A percentile compares a stretch with the other conserved stretches of the same genome.
These are phyloP conservation scores for Silene noctiflora DNA, from an alignment of 179 eudicot genomes.

Conservation along the genomic window DNA sequence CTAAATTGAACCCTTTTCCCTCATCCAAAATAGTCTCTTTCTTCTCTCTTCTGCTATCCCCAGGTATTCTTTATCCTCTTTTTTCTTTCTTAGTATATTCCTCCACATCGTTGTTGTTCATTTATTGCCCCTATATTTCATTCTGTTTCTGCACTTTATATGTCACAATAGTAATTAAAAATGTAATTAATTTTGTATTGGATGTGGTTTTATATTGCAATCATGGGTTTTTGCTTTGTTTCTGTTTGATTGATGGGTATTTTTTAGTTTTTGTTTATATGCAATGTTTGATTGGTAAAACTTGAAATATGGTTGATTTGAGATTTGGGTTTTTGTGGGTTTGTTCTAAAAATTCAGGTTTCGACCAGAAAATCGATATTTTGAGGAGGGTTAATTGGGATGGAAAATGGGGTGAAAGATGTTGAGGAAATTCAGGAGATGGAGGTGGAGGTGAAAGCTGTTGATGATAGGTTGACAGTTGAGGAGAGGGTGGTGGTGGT, in stretches of 20 bases:
- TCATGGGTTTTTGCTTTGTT: neutral
- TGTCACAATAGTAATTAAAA: neutral
- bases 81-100: neutral
- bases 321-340: conserved; percentile 27
- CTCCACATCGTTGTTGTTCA: neutral
- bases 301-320: conserved; percentile 12
- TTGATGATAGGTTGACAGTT: conserved; percentile 28
- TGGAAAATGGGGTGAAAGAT: conserved; percentile 62
- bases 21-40: conserved; percentile 12
- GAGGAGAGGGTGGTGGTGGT: conserved; percentile 23
- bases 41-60: conserved; percentile 12
- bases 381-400: conserved; percentile 29
- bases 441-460: conserved; percentile 28
- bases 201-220: neutral
- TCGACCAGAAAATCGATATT: conserved; percentile 17
- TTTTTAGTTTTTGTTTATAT: neutral
- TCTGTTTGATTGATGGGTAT: neutral
- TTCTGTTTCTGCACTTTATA: neutral
- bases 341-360: conserved; percentile 32
- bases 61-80: conserved; percentile 6
- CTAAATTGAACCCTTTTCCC: neutral
- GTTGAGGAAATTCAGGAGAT: conserved; percentile 35
- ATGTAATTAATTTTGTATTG: neutral
- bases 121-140: neutral
- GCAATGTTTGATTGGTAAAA: neutral